These are phyloP conservation scores for Aspergillus neotritici DNA, from an alignment of 2,329 filamentous ascomycete species.

Conservation along the genomic window DNA sequence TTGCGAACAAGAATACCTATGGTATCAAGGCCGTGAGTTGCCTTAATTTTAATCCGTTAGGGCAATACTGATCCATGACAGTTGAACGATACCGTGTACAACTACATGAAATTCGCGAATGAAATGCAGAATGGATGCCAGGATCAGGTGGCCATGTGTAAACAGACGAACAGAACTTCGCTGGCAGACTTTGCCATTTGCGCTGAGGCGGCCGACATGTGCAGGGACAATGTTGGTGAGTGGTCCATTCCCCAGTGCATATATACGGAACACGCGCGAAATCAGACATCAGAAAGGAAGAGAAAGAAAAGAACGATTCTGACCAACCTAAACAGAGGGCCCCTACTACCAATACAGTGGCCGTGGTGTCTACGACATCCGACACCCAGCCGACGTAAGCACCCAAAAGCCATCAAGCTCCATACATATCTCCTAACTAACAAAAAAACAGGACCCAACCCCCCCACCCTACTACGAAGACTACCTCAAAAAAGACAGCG, in stretches of 20 bases:
- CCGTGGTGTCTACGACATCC: slow-evolving; percentile 58
- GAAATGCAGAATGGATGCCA: slow-evolving; percentile 57
- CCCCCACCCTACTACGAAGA: slow-evolving; percentile 57
- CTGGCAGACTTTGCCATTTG: slow-evolving; percentile 49
- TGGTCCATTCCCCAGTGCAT: not conserved
- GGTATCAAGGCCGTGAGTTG: slow-evolving; percentile 41
- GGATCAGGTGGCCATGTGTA: slow-evolving; percentile 63
- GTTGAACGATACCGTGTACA: slow-evolving; percentile 55
- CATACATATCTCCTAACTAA: not conserved
- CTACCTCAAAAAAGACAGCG: slow-evolving; percentile 57
- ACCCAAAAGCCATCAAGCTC: not conserved
- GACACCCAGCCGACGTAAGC: slow-evolving; percentile 42
- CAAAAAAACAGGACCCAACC: slow-evolving; percentile 50
- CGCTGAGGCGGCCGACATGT: slow-evolving; percentile 50
- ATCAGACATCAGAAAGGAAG: not conserved
- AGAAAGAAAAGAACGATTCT: not conserved
- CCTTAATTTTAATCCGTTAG: too few species aligned
- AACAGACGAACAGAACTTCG: slow-evolving; percentile 54
- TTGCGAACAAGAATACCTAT: slow-evolving; percentile 52
- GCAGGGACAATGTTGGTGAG: slow-evolving; percentile 50
- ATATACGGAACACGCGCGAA: too few species aligned
- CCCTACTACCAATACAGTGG: slow-evolving; percentile 52
- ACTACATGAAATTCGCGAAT: slow-evolving; percentile 54
- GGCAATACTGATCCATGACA: slow-evolving; percentile 6
- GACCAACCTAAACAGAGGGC: slow-evolving; percentile 31